Percentiles rank a stretch among this genome's conserved stretches.
Evolutionary conservation across 2,329 filamentous ascomycete genomes (phyloP).

Genomic region (Penicillium janthinellum): DNA sequence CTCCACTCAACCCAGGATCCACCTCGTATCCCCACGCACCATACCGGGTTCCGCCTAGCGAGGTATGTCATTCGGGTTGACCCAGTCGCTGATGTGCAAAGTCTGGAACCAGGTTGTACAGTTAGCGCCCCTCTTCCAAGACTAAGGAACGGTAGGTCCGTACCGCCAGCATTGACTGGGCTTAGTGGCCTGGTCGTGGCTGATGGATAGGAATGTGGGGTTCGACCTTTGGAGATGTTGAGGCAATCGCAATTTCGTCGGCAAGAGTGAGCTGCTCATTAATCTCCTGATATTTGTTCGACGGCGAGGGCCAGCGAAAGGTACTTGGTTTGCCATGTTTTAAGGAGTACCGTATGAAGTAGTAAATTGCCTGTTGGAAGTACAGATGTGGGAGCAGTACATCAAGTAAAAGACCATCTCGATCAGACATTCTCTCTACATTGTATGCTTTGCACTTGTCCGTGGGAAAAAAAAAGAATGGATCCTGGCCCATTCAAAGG

Average conservation of each 20-base stretch:
- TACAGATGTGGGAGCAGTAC: too few relatives aligned
- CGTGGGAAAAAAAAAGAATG: not conserved
- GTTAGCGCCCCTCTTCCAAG: slow-evolving; percentile 2
- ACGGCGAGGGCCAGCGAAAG: not conserved
- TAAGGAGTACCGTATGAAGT: too few relatives aligned
- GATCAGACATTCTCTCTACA: too few relatives aligned
- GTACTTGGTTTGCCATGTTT: not conserved
- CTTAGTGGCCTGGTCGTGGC: slow-evolving; percentile 1
- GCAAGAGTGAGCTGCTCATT: not conserved
- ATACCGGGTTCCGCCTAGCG: not conserved
- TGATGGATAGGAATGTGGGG: slow-evolving; percentile 17
- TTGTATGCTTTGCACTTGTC: not conserved
- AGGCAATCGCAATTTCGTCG: slow-evolving; percentile 22
- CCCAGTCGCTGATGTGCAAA: not conserved
- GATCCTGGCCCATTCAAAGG: not conserved
- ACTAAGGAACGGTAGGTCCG: slow-evolving; percentile 3
- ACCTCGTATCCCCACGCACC: slow-evolving; percentile 25
- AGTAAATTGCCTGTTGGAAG: too few relatives aligned
- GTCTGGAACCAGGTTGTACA: not conserved
- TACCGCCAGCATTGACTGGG: not conserved
- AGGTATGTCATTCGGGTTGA: slow-evolving; percentile 4
- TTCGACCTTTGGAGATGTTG: slow-evolving; percentile 4
- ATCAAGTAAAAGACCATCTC: too few relatives aligned
- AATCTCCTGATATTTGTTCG: not conserved
- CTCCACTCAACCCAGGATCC: slow-evolving; percentile 1